Conservation (phyloP, 1,284 basidiomycete species). For the Puccinia coronata region DNA sequence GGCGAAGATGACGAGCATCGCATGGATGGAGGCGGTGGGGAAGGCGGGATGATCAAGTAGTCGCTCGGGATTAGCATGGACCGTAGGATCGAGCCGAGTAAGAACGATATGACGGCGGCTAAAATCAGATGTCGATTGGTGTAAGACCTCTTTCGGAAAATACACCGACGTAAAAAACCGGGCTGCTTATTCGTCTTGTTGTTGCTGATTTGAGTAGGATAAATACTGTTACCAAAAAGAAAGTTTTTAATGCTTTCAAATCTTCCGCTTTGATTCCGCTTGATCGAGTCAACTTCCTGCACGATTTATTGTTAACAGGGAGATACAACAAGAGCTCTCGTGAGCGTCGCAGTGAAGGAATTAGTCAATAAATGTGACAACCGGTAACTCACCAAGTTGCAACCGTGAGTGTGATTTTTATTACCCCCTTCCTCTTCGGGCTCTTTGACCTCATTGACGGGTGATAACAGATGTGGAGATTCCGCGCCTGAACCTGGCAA, state of each 20-base stretch:
- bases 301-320: background rate
- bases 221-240: slow-evolving; percentile 41
- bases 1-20: background rate
- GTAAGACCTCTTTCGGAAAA: slow-evolving; percentile 51
- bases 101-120: slow-evolving; percentile 80
- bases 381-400: slow-evolving; percentile 17
- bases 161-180: slow-evolving; percentile 1
- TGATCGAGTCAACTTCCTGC: slow-evolving; percentile 24
- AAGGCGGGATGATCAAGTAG: slow-evolving; percentile 74
- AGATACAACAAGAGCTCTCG: background rate
- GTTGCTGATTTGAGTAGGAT: slow-evolving; percentile 32
- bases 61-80: slow-evolving; percentile 85
- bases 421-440: slow-evolving; percentile 1
- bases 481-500: slow-evolving; percentile 24
- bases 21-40: slow-evolving; percentile 24
- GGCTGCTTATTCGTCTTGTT: slow-evolving; percentile 37
- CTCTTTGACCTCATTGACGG: slow-evolving; percentile 36
- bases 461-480: slow-evolving; percentile 34
- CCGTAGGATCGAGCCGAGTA: slow-evolving; percentile 84
- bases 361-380: background rate
- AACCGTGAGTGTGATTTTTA: background rate
- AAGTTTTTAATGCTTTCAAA: slow-evolving; percentile 29
- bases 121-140: slow-evolving; percentile 66
- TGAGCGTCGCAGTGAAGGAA: background rate
- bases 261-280: slow-evolving; percentile 36